Evolutionary conservation across 495 filamentous ascomycete species (phyloP).

Genomic region (Neurospora tetrasperma): DNA sequence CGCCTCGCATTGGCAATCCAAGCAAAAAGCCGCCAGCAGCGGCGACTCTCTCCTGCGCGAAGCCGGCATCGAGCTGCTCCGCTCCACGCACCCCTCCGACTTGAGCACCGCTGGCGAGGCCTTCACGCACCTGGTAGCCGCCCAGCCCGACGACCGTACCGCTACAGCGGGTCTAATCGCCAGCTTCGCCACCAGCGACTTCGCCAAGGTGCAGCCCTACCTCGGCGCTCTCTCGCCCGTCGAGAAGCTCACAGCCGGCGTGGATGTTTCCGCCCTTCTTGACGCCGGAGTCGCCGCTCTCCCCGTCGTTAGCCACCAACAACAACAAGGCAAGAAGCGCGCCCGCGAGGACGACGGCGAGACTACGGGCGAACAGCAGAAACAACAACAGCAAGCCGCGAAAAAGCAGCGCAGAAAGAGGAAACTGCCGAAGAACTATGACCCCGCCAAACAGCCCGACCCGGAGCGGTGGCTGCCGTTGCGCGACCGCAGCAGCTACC

Average conservation of each 20-base stretch:
- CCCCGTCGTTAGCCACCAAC: slow-evolving; percentile 22
- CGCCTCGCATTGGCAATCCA: slow-evolving; percentile 64
- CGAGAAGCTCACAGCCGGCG: slow-evolving; percentile 50
- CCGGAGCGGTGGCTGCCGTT: slow-evolving; percentile 90
- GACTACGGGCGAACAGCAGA: slow-evolving; percentile 30
- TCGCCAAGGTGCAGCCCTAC: slow-evolving; percentile 48
- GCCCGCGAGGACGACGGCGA: slow-evolving; percentile 30
- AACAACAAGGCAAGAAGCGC: slow-evolving; percentile 19
- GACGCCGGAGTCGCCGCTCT: slow-evolving; percentile 62
- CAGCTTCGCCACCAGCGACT: slow-evolving; percentile 60
- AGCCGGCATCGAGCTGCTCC: slow-evolving; percentile 67
- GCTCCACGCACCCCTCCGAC: slow-evolving; percentile 58
- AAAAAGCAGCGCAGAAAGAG: slow-evolving; percentile 56
- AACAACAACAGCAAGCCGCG: slow-evolving; percentile 50
- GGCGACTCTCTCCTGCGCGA: slow-evolving; percentile 57
- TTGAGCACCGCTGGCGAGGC: slow-evolving; percentile 58
- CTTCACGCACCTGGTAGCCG: slow-evolving; percentile 56
- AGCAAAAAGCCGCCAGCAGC: slow-evolving; percentile 33
- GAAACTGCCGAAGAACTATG: slow-evolving; percentile 74
- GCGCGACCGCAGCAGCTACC: slow-evolving; percentile 75
- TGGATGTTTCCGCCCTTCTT: slow-evolving; percentile 64
- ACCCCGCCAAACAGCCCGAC: slow-evolving; percentile 61
- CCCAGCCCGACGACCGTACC: slow-evolving; percentile 51
- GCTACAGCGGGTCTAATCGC: slow-evolving; percentile 76
- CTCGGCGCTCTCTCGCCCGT: slow-evolving; percentile 55